phyloP scores from a whole-genome alignment of 1,284 basidiomycete genomes.

The Heterobasidion irregulare region DNA sequence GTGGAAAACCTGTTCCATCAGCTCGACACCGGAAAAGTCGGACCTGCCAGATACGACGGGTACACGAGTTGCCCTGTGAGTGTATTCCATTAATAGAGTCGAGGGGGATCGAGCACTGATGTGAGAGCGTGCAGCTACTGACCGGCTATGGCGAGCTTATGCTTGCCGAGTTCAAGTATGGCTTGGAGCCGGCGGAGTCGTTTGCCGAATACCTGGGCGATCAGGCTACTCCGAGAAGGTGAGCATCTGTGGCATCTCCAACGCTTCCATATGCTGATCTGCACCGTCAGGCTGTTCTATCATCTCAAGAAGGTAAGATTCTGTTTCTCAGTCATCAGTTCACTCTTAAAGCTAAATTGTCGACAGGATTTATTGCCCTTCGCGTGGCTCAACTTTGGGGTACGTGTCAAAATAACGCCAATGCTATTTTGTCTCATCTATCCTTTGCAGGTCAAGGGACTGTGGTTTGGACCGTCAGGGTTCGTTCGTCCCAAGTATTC shows the following conservation, averaged over 20 bases:
- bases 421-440: not conserved
- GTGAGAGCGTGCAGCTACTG: slow-evolving; percentile 42
- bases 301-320: slow-evolving; percentile 75
- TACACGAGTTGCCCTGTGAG: slow-evolving; percentile 80
- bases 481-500: slow-evolving; percentile 36
- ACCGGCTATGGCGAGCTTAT: slow-evolving; percentile 84
- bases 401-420: not conserved
- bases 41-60: slow-evolving; percentile 67
- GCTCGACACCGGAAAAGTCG: slow-evolving; percentile 64
- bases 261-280: slow-evolving; percentile 3
- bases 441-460: slow-evolving; percentile 43
- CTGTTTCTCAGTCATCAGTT: not conserved
- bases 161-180: slow-evolving; percentile 90
- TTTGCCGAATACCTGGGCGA: slow-evolving; percentile 63
- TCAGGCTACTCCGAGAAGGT: slow-evolving; percentile 63
- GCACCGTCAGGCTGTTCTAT: slow-evolving; percentile 62
- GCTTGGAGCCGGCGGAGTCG: slow-evolving; percentile 78
- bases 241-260: slow-evolving; percentile 13
- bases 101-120: slow-evolving; percentile 6
- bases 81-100: slow-evolving; percentile 7
- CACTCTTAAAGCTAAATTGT: not conserved
- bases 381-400: slow-evolving; percentile 70
- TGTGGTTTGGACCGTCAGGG: slow-evolving; percentile 60
- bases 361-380: slow-evolving; percentile 79
- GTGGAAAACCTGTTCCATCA: slow-evolving; percentile 82